Evolutionary conservation across 2,329 filamentous ascomycete species (phyloP).

Genomic region (Lachnellula arida): DNA sequence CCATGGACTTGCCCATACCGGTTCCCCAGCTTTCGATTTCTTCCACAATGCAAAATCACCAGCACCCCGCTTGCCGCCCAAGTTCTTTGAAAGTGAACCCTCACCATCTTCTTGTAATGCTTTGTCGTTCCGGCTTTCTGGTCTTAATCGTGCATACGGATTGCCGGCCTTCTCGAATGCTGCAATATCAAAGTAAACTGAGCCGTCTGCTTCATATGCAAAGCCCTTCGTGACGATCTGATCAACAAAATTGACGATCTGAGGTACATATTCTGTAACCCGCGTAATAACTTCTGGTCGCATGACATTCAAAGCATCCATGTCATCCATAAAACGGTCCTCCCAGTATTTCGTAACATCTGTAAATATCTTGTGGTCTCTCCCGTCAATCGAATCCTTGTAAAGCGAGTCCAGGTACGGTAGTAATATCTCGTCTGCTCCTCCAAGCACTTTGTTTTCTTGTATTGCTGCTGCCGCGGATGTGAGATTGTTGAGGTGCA

Average conservation of each 20-base stretch:
- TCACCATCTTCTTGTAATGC: constrained; percentile 84
- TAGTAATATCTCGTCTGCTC: constrained; percentile 63
- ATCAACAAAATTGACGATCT: constrained; percentile 83
- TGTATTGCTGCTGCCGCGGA: constrained; percentile 45
- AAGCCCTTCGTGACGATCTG: constrained; percentile 69
- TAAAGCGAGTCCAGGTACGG: constrained; percentile 74
- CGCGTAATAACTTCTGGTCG: constrained; percentile 77
- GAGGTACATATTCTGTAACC: constrained; percentile 86
- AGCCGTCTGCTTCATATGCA: constrained; percentile 76
- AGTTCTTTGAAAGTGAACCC: constrained; percentile 64
- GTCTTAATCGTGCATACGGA: constrained; percentile 78
- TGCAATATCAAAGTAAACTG: constrained; percentile 89
- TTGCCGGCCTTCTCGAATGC: constrained; percentile 83
- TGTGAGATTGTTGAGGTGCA: constrained; percentile 54
- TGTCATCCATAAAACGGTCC: constrained; percentile 80
- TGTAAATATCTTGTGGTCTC: constrained; percentile 72
- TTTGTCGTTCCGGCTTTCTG: constrained; percentile 80
- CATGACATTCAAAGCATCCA: constrained; percentile 80
- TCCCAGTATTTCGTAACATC: constrained; percentile 83
- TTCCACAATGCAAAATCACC: constrained; percentile 96
- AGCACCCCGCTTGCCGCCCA: constrained; percentile 64
- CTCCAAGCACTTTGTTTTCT: constrained; percentile 47
- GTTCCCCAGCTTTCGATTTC: constrained; percentile 84
- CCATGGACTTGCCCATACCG: constrained; percentile 85
- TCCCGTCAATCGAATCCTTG: constrained; percentile 57